Evolutionary conservation across 805 yeast species (phyloP).

Genomic region (Novakomyces olei): DNA sequence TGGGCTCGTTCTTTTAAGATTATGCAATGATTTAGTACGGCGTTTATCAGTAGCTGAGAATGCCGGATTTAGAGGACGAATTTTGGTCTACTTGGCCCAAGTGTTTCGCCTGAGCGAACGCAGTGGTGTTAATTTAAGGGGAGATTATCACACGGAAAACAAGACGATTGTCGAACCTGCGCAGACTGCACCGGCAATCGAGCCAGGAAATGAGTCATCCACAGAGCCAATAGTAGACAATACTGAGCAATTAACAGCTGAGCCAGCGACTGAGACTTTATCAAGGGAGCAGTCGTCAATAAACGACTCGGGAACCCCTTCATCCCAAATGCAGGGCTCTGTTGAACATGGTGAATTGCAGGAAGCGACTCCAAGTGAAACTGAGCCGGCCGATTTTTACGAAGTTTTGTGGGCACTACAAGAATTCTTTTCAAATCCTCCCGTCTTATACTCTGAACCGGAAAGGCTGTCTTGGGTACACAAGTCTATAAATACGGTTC

Average conservation of each 20-base stretch:
- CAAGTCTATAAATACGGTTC: not conserved
- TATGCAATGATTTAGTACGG: constrained; percentile 16
- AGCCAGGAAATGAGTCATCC: constrained; percentile 4
- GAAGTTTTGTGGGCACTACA: constrained; percentile 16
- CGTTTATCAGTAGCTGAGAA: constrained; percentile 16
- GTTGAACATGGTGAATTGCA: not conserved
- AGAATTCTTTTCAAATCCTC: constrained; percentile 13
- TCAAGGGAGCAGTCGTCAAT: too few species aligned
- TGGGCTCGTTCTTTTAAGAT: constrained; percentile 9
- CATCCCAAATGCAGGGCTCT: too few species aligned
- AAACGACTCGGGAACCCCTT: too few species aligned
- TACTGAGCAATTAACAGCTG: not conserved
- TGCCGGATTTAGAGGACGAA: constrained; percentile 16
- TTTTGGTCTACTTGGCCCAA: constrained; percentile 15
- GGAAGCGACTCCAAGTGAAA: not conserved
- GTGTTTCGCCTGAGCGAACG: constrained; percentile 18
- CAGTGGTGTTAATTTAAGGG: constrained; percentile 18
- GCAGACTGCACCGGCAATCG: too few species aligned
- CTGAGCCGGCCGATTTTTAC: constrained; percentile 7
- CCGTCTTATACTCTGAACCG: constrained; percentile 8
- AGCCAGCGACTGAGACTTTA: constrained; percentile 5
- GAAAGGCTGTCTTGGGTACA: too few species aligned
- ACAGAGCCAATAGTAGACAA: constrained; percentile 5
- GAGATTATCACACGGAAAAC: constrained; percentile 17
- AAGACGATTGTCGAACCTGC: constrained; percentile 13